Evolutionary conservation across 495 filamentous ascomycete genomes (phyloP), one percentile per base, ranked within the genome.

Genomic region (Tuber indicum): DNA sequence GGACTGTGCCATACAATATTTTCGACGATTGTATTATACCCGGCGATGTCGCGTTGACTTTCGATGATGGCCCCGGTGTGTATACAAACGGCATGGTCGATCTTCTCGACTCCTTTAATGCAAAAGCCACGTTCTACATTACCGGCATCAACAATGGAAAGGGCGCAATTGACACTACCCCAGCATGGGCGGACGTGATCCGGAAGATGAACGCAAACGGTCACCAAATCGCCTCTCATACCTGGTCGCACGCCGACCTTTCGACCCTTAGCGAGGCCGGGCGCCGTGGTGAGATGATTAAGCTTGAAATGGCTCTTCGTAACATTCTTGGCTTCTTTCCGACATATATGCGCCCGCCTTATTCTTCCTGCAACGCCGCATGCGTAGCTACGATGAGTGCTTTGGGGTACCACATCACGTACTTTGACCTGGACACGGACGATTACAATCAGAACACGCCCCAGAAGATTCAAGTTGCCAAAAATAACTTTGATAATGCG

Each of bases 181-280:
- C 84, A 8, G 87, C 87, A 3, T 92, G 89, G 86, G 86, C 86
- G 32, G 81, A 86, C 14, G 85, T 93, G 52, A 91, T 96, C 70
- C 83, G 89, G 85, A 90, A 92, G 77, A 93, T 91, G 91, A 84
- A 86, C 77, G 84, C 84, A 69, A 87, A 86, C 72, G 92, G 93
- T n/a, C 93, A 97, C 82, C 93, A 96, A 83, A 86, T 97, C 74
- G 93, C 91, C 44, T 92, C 90, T 79, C 93, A 97, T 79, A 96
- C 92, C 1, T 97, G 92, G 93, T 92, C 91, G 58, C 93, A 97
- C 80, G 86, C 90, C 85, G 88, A 93, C 86, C 85, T 93, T 79
- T 87, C 88, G 84, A 87, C 88, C 82, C 82, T 90, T 83, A 86
- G 88, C 72, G 77, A 88, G 73, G 81, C 81, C 44, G 82, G 91